Evolutionary conservation across 768 basidiomycete species (phyloP), one percentile per base, ranked within the genome.

Genomic region (Tricholoma saponaceum): DNA sequence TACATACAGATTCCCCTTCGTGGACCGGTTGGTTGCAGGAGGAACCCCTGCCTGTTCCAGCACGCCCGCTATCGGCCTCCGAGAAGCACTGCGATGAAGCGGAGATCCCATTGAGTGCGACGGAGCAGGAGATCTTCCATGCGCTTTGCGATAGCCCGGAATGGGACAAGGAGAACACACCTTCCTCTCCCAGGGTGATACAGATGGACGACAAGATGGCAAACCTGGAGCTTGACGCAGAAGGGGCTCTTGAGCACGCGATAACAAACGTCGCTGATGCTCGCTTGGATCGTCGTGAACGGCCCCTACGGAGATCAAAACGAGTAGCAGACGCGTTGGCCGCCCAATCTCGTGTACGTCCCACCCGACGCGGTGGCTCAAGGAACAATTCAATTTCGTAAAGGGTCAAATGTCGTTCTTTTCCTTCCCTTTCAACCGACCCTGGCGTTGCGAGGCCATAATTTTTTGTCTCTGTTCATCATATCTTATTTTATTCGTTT

Each of bases 101-200:
- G n/a, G 80, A 81, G 22, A 72, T 74, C 3, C 88, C 87, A 18
- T 76, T 90, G 51, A 90, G 81, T 61, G 83, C 83, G 22, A 83
- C 79, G 9, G 89, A 90, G 63, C 82, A 86, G 64, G 83, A 86
- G 68, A 84, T 90, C 51, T 90, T 90, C 70, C 81, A 76, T 41
- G 77, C 80, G 49, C 70, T 90, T 23, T 90, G 86, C 58, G 73
- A 79, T 30, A 77, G 80, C 58, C 80, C 82, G 18, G 83, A 85
- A 58, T 82, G 80, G 79, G 80, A 83, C 50, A 68, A 72, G 56
- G 79, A 74, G 32, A 63, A 61, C 39, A 59, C 62, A 6, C 55
- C 64, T 5, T 60, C 55, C 13, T 58, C 58, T 2, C 59, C 61
- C 12, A 57, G 58, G 44, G 43, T 44, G 18, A 49, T 62, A 52